These are phyloP conservation scores for Carex littledalei DNA, from an alignment of 176 grass and related monocot genomes.

Conservation along the genomic window DNA sequence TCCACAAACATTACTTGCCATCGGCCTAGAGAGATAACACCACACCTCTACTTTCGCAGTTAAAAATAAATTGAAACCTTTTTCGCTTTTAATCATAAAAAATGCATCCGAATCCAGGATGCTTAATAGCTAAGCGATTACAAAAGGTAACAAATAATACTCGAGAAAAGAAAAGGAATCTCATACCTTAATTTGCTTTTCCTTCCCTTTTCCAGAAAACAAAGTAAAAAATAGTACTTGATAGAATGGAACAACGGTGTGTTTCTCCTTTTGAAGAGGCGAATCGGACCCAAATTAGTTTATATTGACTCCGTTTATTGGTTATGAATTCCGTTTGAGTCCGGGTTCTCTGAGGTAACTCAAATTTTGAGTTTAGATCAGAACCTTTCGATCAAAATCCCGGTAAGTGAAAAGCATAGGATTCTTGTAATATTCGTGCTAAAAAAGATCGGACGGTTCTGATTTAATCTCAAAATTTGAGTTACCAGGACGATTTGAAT, in stretches of 20 bases:
- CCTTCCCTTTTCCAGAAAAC: background rate
- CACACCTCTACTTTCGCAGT: background rate
- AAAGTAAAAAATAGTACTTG: background rate
- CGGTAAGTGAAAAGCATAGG: too few species aligned
- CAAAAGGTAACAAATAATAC: background rate
- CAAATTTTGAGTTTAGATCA: too few species aligned
- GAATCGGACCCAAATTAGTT: background rate
- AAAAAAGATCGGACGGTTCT: too few species aligned
- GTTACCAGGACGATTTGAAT: background rate
- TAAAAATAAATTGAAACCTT: background rate
- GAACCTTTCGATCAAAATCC: too few species aligned
- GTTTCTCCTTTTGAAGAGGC: background rate
- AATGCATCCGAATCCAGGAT: constrained; percentile 1
- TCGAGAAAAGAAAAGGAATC: background rate
- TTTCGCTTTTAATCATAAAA: background rate
- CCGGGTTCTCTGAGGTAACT: too few species aligned
- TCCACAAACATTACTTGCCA: background rate
- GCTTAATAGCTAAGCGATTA: constrained; percentile 15
- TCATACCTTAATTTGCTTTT: constrained; percentile 1
- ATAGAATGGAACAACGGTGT: background rate
- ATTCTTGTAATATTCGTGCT: too few species aligned
- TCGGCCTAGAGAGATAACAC: background rate
- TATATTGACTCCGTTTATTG: background rate
- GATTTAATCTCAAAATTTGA: too few species aligned
- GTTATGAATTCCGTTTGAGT: too few species aligned